These are phyloP conservation scores for Eucommia ulmoides DNA, from an alignment of 257 asterid species.

Conservation along the genomic window DNA sequence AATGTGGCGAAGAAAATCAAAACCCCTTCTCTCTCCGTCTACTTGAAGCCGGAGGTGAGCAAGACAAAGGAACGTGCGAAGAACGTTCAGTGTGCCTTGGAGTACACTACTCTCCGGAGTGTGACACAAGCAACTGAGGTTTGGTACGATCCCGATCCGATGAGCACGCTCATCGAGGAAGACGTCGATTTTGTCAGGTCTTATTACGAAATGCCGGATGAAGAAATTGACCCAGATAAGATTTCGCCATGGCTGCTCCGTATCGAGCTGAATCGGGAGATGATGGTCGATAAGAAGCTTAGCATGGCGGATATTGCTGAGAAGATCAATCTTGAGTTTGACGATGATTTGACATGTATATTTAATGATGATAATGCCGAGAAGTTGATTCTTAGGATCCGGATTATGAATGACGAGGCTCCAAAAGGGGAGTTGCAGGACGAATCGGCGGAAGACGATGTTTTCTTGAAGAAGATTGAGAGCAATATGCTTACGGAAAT, in stretches of 20 bases:
- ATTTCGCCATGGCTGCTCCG: conserved; percentile 99
- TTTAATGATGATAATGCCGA: conserved; percentile 97
- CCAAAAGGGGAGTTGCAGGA: conserved; percentile 83
- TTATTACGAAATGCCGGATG: conserved; percentile 97
- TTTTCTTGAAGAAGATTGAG: conserved; percentile 91
- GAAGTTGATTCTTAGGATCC: conserved; percentile 91
- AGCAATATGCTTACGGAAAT: conserved; percentile 97
- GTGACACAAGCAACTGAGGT: conserved; percentile 99
- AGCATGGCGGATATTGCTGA: conserved; percentile 99
- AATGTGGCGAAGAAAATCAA: conserved; percentile 96
- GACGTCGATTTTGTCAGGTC: conserved; percentile 94
- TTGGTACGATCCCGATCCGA: conserved; percentile 97
- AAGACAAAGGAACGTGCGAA: conserved; percentile 87
- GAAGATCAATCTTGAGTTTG: conserved; percentile 84
- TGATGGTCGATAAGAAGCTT: conserved; percentile 99
- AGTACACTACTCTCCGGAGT: conserved; percentile 87
- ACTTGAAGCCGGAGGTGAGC: conserved; percentile 63
- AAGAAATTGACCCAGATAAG: conserved; percentile 89
- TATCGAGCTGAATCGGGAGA: conserved; percentile 83
- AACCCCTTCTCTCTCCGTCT: conserved; percentile 96
- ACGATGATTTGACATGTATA: conserved; percentile 84
- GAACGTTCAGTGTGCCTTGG: conserved; percentile 94
- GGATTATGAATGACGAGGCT: conserved; percentile 97
- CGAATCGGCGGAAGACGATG: conserved; percentile 97
- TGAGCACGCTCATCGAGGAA: conserved; percentile 80